Base-by-base conservation (phyloP, 495 filamentous ascomycete species). In the Arthonia radiata region DNA sequence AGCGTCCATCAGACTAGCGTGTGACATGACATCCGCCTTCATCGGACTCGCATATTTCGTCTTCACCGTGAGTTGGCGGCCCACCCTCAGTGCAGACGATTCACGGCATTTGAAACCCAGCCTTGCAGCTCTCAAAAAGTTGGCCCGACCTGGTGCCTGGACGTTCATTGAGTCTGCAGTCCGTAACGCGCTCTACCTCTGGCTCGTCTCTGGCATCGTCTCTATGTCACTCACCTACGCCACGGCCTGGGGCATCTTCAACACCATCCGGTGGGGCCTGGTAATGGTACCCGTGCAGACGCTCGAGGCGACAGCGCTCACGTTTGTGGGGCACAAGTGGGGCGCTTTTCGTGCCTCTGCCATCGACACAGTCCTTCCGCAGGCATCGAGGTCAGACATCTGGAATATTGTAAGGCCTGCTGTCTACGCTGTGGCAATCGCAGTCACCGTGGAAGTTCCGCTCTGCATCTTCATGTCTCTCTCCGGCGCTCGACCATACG, bases 191-290 rank as follows among this genome's bases (percentile, higher is more conserved):
- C 47, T 80, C 0, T 78, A 80, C 31, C 56, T 79, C 10, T 79
- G 70, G 71, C 53, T 79, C 2, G 54, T 77, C n/a, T 56, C 46
- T 23, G 55, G 52, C 6, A 72, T 78, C 19, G 53, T 80, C 0
- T 37, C 53, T 0, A 48, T 78, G 31, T 69, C 70, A 3, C 36
- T 46, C 1, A 54, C 62, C 15, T 78, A 77, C 44, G 65, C 67
- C 1, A 77, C 72, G 2, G 70, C 72, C 2, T 79, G 70, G 72
- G 63, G 68, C 9, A 50, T 77, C 19, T 78, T 80, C 49, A 73
- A 60, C 32, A 76, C 71, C 0, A 75, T 80, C 32, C 57, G 71
- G n/a, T 79, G 71, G 72, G 71, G 73, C 1, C 46, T 80, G 3
- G 52, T 77, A 16, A 80, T 76, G 73, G 69, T 79, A 1, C 70